Evolutionary conservation across 2,329 filamentous ascomycete species (phyloP).

Genomic region (Apiospora rasikravindrae): DNA sequence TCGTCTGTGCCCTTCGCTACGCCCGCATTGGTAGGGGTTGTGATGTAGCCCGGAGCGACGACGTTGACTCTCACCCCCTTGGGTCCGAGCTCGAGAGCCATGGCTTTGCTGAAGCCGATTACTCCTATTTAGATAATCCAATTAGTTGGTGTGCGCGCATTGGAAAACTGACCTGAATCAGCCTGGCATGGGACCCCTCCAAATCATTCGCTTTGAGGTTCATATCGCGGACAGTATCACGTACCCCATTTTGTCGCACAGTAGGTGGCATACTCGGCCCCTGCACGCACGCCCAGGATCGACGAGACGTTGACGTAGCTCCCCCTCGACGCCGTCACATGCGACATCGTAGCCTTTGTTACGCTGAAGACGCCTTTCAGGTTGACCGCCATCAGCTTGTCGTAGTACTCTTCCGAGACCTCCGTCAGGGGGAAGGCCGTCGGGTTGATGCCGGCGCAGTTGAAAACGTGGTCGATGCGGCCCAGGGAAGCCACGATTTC

Average conservation of each 20-base stretch:
- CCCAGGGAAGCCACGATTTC: constrained; percentile 31
- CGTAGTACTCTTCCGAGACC: constrained; percentile 52
- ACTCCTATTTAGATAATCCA: constrained; percentile 24
- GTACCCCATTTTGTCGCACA: constrained; percentile 46
- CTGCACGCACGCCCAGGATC: constrained; percentile 38
- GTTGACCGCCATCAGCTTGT: constrained; percentile 51
- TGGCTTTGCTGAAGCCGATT: constrained; percentile 48
- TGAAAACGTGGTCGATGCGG: constrained; percentile 44
- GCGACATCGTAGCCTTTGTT: constrained; percentile 47
- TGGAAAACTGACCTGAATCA: not conserved
- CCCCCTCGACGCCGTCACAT: constrained; percentile 36
- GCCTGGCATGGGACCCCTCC: not conserved
- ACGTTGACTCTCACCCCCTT: constrained; percentile 44
- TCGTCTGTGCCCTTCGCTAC: constrained; percentile 52
- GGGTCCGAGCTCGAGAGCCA: constrained; percentile 46
- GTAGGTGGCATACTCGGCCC: constrained; percentile 36
- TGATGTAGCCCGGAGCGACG: constrained; percentile 36
- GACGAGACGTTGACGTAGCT: constrained; percentile 47
- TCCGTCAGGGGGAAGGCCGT: constrained; percentile 45
- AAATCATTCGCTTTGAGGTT: not conserved
- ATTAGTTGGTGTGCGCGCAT: not conserved
- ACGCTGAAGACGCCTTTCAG: constrained; percentile 51
- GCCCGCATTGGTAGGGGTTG: constrained; percentile 43
- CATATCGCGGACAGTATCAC: not conserved
- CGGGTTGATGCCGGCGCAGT: constrained; percentile 54